Percentiles rank a stretch among this genome's conserved stretches.
Evolutionary conservation across 768 basidiomycete species (phyloP).

Genomic region (Clitopilus passeckerianus): DNA sequence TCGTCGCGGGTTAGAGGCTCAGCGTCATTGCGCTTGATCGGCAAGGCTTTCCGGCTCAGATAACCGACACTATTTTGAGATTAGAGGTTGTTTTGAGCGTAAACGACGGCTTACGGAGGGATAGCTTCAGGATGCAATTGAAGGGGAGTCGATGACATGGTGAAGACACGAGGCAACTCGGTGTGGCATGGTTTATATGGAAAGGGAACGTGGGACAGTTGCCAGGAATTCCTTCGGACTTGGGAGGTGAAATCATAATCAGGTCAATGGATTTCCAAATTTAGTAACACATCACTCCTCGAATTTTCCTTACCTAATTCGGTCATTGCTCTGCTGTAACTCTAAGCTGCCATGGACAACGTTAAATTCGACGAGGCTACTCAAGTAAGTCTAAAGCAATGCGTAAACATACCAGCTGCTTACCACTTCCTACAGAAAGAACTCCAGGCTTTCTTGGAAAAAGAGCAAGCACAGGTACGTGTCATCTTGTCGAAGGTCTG

Average conservation of each 20-base stretch:
- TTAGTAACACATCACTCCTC: not conserved
- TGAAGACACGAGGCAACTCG: conserved; percentile 23
- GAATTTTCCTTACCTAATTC: conserved; percentile 1
- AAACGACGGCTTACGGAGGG: conserved; percentile 43
- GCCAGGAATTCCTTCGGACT: conserved; percentile 1
- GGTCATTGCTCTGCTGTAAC: conserved; percentile 1
- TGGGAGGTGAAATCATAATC: not conserved
- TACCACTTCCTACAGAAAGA: conserved; percentile 58
- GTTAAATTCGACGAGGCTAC: conserved; percentile 72
- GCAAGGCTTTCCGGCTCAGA: conserved; percentile 64
- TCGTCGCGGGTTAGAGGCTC: conserved; percentile 81
- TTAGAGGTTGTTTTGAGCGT: conserved; percentile 6
- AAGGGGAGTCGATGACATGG: conserved; percentile 43
- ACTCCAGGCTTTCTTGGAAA: conserved; percentile 71
- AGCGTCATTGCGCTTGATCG: conserved; percentile 80
- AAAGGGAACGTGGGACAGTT: conserved; percentile 1
- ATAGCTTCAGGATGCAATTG: conserved; percentile 44
- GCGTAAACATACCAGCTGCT: not conserved
- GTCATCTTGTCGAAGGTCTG: conserved; percentile 6
- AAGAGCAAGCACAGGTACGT: conserved; percentile 74
- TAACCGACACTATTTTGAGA: conserved; percentile 42
- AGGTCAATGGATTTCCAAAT: not conserved
- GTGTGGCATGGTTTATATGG: conserved; percentile 24
- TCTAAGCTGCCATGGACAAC: conserved; percentile 34
- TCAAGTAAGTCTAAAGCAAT: conserved; percentile 39